These are phyloP conservation scores for Escallonia rubra DNA, from an alignment of 129 eudicot genomes.

Conservation along the genomic window DNA sequence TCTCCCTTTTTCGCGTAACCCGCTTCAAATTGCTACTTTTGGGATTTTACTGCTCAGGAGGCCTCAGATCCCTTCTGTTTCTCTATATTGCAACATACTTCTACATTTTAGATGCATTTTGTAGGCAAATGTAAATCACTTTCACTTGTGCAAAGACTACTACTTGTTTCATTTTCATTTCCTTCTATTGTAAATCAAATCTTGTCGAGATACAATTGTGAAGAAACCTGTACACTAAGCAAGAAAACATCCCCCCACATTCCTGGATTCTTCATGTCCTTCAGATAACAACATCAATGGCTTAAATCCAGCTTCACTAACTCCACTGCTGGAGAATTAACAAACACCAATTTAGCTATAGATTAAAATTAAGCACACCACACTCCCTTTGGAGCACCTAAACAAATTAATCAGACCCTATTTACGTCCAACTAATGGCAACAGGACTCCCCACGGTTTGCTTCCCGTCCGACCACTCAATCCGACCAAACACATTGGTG, in stretches of 20 bases:
- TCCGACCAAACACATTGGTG: conserved; percentile 64
- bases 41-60: no score
- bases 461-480: conserved; percentile 95
- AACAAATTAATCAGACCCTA: conserved; percentile 21
- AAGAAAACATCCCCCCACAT: conserved; percentile 27
- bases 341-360: conserved; percentile 14
- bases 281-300: conserved; percentile 16
- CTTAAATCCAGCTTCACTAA: conserved; percentile 6
- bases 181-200: no score
- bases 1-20: no score
- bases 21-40: no score
- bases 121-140: no score
- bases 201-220: no score
- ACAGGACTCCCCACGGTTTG: conserved; percentile 78
- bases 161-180: no score
- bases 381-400: conserved; percentile 20
- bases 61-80: no score
- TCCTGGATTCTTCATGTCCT: conserved; percentile 24
- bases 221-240: conserved; percentile 16
- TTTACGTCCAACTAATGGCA: conserved; percentile 70
- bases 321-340: background rate
- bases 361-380: conserved; percentile 17
- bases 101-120: no score
- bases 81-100: no score
- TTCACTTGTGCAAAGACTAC: no score